A percentile compares a stretch with the other conserved stretches of the same genome.
These are phyloP conservation scores for Glycine tomentella DNA, from an alignment of 306 rosid genomes.

Conservation along the genomic window DNA sequence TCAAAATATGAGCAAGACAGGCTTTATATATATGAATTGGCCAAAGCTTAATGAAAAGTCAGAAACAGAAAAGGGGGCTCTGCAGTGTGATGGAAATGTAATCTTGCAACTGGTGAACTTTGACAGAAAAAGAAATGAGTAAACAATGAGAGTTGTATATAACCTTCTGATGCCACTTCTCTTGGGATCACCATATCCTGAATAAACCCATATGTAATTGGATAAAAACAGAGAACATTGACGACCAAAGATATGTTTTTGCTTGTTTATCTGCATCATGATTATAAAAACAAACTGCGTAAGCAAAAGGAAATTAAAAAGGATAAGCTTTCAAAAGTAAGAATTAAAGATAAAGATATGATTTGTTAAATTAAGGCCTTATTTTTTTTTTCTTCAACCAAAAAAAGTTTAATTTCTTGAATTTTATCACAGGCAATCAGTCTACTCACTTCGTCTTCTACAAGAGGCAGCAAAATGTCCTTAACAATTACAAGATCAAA, in stretches of 20 bases:
- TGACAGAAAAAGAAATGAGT: conserved; percentile 24
- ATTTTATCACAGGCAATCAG: no score
- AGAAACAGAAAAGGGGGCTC: conserved; percentile 29
- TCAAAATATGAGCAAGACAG: conserved; percentile 31
- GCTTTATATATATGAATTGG: not conserved
- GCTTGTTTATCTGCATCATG: conserved; percentile 77
- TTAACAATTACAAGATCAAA: no score
- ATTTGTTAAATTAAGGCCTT: conserved; percentile 28
- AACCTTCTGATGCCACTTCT: conserved; percentile 84
- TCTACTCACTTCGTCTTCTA: no score
- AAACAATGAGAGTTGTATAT: conserved; percentile 28
- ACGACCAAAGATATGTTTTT: conserved; percentile 68
- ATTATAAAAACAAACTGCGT: conserved; percentile 46
- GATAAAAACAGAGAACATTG: conserved; percentile 79
- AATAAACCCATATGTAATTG: conserved; percentile 73
- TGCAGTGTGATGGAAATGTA: conserved; percentile 29
- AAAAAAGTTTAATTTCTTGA: no score
- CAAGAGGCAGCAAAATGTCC: no score
- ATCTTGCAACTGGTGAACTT: conserved; percentile 29
- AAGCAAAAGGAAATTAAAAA: conserved; percentile 36
- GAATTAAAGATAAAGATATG: not conserved
- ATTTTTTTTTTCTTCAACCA: no score
- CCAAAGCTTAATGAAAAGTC: conserved; percentile 20
- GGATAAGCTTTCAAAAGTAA: conserved; percentile 19
- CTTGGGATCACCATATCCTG: conserved; percentile 73